Evolutionary conservation across 805 yeast species (phyloP).

Genomic region (Candida wancherniae): DNA sequence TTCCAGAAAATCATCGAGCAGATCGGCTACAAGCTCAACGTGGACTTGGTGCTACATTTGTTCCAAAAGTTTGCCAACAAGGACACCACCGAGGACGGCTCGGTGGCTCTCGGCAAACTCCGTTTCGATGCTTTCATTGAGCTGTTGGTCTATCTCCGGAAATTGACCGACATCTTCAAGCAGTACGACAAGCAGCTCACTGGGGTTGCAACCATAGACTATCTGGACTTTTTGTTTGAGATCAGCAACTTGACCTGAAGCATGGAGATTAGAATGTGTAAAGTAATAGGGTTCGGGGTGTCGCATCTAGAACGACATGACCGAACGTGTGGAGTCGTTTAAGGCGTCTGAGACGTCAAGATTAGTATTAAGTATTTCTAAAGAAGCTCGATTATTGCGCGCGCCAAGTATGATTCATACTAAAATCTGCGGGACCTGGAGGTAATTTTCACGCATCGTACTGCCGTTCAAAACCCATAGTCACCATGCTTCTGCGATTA

Average conservation of each 20-base stretch:
- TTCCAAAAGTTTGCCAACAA: conserved; percentile 51
- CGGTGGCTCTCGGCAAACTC: conserved; percentile 37
- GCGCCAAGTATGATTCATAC: no score
- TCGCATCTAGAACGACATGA: no score
- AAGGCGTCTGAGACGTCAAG: no score
- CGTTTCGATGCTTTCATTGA: conserved; percentile 82
- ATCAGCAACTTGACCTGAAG: conserved; percentile 29
- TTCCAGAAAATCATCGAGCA: conserved; percentile 56
- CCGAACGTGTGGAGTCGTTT: no score
- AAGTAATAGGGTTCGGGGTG: no score
- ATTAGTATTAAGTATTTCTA: no score
- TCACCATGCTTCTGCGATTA: no score
- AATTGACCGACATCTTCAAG: conserved; percentile 74
- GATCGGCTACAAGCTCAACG: conserved; percentile 60
- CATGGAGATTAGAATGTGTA: no score
- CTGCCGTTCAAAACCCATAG: no score
- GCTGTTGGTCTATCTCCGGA: conserved; percentile 67
- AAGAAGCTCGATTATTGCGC: no score
- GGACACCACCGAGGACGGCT: conserved; percentile 22
- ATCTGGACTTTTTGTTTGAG: conserved; percentile 62
- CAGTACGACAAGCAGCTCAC: conserved; percentile 70
- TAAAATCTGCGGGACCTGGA: no score
- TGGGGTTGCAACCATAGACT: conserved; percentile 64
- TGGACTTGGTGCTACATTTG: conserved; percentile 52
- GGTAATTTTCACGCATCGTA: no score